These are phyloP conservation scores for Candida buenavistaensis DNA, from an alignment of 1,139 yeast species.

Conservation along the genomic window DNA sequence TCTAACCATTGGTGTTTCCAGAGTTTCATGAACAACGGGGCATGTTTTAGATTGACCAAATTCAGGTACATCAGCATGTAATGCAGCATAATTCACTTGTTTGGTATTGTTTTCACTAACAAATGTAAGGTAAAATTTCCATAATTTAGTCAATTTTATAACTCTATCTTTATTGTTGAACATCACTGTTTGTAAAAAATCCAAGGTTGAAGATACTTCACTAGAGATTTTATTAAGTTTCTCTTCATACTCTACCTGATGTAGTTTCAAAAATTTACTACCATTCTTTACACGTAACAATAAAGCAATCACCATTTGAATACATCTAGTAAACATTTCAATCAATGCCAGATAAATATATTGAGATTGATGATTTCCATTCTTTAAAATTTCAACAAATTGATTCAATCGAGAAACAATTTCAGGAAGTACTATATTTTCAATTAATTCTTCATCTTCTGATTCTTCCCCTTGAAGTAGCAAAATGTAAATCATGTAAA, in stretches of 20 bases:
- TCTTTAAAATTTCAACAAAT: constrained; percentile 18
- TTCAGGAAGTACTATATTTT: constrained; percentile 21
- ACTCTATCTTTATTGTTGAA: constrained; percentile 22
- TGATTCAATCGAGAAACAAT: constrained; percentile 21
- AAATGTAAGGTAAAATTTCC: constrained; percentile 44
- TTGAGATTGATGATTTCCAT: constrained; percentile 18
- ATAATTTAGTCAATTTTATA: constrained; percentile 33
- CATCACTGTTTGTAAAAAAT: constrained; percentile 5
- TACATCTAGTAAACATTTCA: constrained; percentile 32
- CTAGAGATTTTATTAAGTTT: constrained; percentile 6
- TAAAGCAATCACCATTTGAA: constrained; percentile 40
- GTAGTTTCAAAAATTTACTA: constrained; percentile 6
- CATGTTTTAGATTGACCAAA: constrained; percentile 18
- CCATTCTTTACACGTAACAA: constrained; percentile 27
- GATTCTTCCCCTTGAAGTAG: constrained; percentile 39
- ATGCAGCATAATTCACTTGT: constrained; percentile 33
- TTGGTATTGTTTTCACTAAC: constrained; percentile 31
- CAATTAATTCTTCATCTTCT: constrained; percentile 21
- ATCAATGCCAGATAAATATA: constrained; percentile 30
- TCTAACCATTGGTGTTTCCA: too few relatives aligned
- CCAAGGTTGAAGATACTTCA: constrained; percentile 6
- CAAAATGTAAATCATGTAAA: constrained; percentile 31
- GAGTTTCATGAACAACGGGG: constrained; percentile 14
- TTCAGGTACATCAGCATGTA: constrained; percentile 37
- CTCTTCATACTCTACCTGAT: constrained; percentile 2